Evolutionary conservation across 2,329 filamentous ascomycete species (phyloP).

Genomic region (Cylindrodendrum hubeiense): DNA sequence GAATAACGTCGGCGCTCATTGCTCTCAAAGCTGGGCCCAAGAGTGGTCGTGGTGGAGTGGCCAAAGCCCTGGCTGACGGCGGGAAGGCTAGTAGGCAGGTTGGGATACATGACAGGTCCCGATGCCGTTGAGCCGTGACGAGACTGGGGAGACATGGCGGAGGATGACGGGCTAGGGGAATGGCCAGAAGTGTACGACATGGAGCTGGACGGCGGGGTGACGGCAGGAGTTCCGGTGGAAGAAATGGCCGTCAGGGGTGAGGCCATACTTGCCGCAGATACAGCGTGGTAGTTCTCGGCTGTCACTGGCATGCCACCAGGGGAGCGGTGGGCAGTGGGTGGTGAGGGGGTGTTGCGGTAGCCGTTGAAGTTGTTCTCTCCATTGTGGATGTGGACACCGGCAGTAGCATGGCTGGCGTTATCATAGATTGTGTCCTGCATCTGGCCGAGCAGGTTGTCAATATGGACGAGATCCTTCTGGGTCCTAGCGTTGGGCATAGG

Average conservation of each 20-base stretch:
- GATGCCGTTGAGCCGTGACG: slow-evolving; percentile 71
- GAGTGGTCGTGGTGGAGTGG: slow-evolving; percentile 76
- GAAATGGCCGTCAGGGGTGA: slow-evolving; percentile 71
- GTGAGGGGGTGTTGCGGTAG: slow-evolving; percentile 69
- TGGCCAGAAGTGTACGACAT: slow-evolving; percentile 84
- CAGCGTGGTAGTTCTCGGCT: slow-evolving; percentile 54
- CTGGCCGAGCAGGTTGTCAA: slow-evolving; percentile 95
- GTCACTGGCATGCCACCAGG: slow-evolving; percentile 50
- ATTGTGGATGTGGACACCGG: slow-evolving; percentile 81
- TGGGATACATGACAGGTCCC: slow-evolving; percentile 77
- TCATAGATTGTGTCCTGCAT: slow-evolving; percentile 98
- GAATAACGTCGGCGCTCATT: slow-evolving; percentile 75
- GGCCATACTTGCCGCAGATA: slow-evolving; percentile 68
- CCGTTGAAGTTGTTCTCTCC: slow-evolving; percentile 74
- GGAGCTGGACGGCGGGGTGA: slow-evolving; percentile 81
- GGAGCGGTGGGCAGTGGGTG: slow-evolving; percentile 56
- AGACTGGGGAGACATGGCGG: slow-evolving; percentile 76
- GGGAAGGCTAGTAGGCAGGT: slow-evolving; percentile 65
- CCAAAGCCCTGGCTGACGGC: slow-evolving; percentile 78
- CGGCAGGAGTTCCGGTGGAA: slow-evolving; percentile 78
- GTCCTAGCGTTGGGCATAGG: slow-evolving; percentile 90
- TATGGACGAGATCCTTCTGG: slow-evolving; percentile 92
- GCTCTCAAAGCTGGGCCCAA: slow-evolving; percentile 75
- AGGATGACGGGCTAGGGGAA: slow-evolving; percentile 78
- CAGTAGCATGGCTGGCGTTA: slow-evolving; percentile 84